These are phyloP conservation scores for Hypoxylon sp. DNA, from an alignment of 2,329 filamentous ascomycete species.

Conservation along the genomic window DNA sequence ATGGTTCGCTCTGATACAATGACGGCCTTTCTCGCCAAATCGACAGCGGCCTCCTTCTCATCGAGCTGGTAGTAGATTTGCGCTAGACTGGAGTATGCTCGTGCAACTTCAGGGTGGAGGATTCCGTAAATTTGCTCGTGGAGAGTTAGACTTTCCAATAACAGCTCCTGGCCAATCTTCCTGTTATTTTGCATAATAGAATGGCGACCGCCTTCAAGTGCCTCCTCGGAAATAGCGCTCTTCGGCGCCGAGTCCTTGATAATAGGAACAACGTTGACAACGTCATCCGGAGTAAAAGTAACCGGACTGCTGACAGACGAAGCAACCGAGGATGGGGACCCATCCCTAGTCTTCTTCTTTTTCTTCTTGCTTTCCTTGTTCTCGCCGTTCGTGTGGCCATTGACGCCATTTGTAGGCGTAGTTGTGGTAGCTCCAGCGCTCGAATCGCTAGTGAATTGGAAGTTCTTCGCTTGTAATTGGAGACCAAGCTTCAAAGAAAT, in stretches of 20 bases:
- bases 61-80: conserved; percentile 98
- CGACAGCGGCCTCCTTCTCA: conserved; percentile 95
- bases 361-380: conserved; percentile 69
- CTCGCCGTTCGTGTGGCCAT: conserved; percentile 61
- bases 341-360: conserved; percentile 71
- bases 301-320: conserved; percentile 59
- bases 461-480: conserved; percentile 86
- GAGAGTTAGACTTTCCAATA: conserved; percentile 94
- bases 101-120: conserved; percentile 94
- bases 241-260: conserved; percentile 95
- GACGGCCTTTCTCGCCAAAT: conserved; percentile 95
- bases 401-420: conserved; percentile 51
- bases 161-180: conserved; percentile 94
- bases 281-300: conserved; percentile 87
- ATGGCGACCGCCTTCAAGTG: conserved; percentile 93
- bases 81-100: conserved; percentile 93
- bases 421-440: conserved; percentile 55
- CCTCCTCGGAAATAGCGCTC: conserved; percentile 93
- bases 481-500: conserved; percentile 90
- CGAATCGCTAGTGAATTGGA: conserved; percentile 70
- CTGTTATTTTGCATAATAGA: conserved; percentile 96
- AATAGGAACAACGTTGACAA: conserved; percentile 92
- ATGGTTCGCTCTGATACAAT: conserved; percentile 96
- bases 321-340: conserved; percentile 64
- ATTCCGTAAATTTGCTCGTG: conserved; percentile 99